Evolutionary conservation across 805 yeast species (phyloP).

Genomic region (Dipodascopsis uninucleata): DNA sequence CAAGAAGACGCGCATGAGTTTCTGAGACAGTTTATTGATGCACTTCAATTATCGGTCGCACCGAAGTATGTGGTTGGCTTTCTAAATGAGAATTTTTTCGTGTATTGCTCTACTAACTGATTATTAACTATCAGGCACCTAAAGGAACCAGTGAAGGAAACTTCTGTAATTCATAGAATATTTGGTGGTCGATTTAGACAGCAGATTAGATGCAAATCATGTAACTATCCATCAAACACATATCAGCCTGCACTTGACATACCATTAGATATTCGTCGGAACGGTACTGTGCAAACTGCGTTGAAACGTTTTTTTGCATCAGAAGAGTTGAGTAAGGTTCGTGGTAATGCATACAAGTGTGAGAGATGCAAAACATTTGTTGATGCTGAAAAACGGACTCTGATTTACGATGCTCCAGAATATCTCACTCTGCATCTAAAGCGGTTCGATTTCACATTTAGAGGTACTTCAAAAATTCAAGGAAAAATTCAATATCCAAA

Average conservation of each 20-base stretch:
- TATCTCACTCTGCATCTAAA: conserved; percentile 82
- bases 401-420: conserved; percentile 82
- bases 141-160: conserved; percentile 31
- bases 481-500: conserved; percentile 80
- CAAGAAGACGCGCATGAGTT: conserved; percentile 98
- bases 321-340: conserved; percentile 60
- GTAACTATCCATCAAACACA: conserved; percentile 80
- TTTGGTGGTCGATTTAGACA: conserved; percentile 90
- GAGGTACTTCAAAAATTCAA: conserved; percentile 67
- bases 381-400: conserved; percentile 69
- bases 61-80: conserved; percentile 17
- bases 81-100: no score
- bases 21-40: conserved; percentile 40
- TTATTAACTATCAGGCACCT: conserved; percentile 6
- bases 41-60: conserved; percentile 28
- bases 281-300: conserved; percentile 61
- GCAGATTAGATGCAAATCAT: conserved; percentile 74
- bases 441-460: conserved; percentile 82
- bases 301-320: conserved; percentile 77
- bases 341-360: conserved; percentile 78
- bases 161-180: conserved; percentile 82
- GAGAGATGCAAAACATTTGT: conserved; percentile 78
- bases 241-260: conserved; percentile 92
- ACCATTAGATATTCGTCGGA: conserved; percentile 67
- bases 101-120: conserved; percentile 1